These are phyloP conservation scores for Xerocomellus dryophilus DNA, from an alignment of 768 basidiomycete species.

Conservation along the genomic window DNA sequence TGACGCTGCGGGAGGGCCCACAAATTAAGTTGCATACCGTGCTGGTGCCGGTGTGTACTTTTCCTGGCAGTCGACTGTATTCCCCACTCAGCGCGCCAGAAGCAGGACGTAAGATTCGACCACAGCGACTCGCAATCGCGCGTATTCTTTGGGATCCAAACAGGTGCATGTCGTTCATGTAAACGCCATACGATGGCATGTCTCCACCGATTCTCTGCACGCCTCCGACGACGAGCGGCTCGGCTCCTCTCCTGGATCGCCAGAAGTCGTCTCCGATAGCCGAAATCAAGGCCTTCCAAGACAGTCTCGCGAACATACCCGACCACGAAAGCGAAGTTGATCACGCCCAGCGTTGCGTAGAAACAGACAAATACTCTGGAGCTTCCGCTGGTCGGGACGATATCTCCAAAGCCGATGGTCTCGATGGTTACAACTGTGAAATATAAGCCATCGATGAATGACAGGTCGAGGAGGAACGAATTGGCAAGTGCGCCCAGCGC, in stretches of 20 bases:
- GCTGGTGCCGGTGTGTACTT: constrained; percentile 20
- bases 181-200: constrained; percentile 64
- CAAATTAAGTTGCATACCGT: constrained; percentile 60
- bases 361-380: constrained; percentile 58
- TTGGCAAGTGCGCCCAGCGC: constrained; percentile 67
- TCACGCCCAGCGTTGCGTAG: constrained; percentile 57
- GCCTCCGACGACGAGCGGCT: constrained; percentile 39
- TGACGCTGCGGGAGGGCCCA: constrained; percentile 53
- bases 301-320: constrained; percentile 66
- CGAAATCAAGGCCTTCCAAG: constrained; percentile 68
- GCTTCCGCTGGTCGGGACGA: constrained; percentile 48
- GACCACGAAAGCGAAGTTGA: constrained; percentile 64
- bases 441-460: constrained; percentile 74
- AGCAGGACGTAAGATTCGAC: constrained; percentile 4
- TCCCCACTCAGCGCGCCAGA: constrained; percentile 12
- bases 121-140: constrained; percentile 3
- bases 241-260: constrained; percentile 46
- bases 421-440: constrained; percentile 74
- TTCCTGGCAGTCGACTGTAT: neutral
- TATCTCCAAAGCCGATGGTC: constrained; percentile 76
- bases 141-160: constrained; percentile 50
- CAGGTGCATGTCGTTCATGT: constrained; percentile 42
- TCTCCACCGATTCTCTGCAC: constrained; percentile 54
- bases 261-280: constrained; percentile 54
- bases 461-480: constrained; percentile 46